phyloP scores from a whole-genome alignment of 805 yeast species.

The Yarrowia hollandica region DNA sequence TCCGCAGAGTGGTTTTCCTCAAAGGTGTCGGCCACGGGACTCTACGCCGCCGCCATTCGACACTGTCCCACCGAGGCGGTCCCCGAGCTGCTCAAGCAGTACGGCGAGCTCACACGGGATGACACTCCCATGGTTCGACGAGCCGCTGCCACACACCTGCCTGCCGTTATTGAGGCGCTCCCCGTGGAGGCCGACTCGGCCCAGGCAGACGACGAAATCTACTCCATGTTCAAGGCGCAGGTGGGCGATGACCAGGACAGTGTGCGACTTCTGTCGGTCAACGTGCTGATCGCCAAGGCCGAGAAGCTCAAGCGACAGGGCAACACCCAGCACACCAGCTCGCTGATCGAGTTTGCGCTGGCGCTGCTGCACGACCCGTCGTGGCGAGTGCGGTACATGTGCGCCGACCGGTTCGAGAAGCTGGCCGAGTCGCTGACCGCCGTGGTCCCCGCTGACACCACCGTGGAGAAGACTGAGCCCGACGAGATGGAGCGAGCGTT shows the following conservation, averaged over 20 bases:
- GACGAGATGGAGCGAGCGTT: constrained; percentile 56
- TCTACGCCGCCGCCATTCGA: constrained; percentile 64
- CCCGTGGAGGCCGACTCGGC: constrained; percentile 34
- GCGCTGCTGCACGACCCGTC: constrained; percentile 81
- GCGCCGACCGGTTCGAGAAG: constrained; percentile 86
- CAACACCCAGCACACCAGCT: constrained; percentile 35
- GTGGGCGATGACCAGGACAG: constrained; percentile 90
- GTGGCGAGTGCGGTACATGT: constrained; percentile 98
- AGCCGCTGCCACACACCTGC: constrained; percentile 85
- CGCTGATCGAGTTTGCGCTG: constrained; percentile 50
- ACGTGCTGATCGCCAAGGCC: constrained; percentile 80
- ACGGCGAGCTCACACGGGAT: constrained; percentile 72
- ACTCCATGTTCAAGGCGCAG: constrained; percentile 77
- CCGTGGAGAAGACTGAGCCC: constrained; percentile 40
- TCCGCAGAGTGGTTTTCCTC: constrained; percentile 93
- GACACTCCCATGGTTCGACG: constrained; percentile 98
- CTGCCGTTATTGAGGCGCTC: constrained; percentile 65
- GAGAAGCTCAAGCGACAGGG: constrained; percentile 37
- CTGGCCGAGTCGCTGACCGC: constrained; percentile 60
- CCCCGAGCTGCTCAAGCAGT: constrained; percentile 63
- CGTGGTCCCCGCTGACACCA: neutral
- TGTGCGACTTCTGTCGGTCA: constrained; percentile 86
- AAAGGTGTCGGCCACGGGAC: constrained; percentile 87
- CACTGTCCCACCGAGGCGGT: constrained; percentile 50
- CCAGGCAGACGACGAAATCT: constrained; percentile 56